phyloP scores from a whole-genome alignment of 2,329 filamentous ascomycete species.

The Xylaria multiplex region DNA sequence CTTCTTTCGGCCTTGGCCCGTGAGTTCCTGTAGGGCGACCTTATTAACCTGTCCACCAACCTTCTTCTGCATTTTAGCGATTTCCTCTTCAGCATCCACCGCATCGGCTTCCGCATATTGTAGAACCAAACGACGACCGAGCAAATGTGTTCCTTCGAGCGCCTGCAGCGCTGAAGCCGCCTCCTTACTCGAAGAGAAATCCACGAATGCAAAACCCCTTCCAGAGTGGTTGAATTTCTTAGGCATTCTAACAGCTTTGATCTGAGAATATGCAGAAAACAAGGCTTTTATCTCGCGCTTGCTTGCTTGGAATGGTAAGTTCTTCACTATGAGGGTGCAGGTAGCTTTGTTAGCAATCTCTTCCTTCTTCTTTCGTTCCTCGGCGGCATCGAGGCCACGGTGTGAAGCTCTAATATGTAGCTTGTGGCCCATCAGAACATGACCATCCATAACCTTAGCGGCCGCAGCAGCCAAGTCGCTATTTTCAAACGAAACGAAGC shows the following conservation, averaged over 20 bases:
- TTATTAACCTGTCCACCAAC: constrained; percentile 90
- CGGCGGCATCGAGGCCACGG: constrained; percentile 85
- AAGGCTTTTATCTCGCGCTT: constrained; percentile 91
- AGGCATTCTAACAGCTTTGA: constrained; percentile 91
- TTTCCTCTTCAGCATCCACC: constrained; percentile 93
- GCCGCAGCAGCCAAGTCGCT: constrained; percentile 83
- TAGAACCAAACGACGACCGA: constrained; percentile 88
- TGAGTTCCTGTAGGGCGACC: constrained; percentile 88
- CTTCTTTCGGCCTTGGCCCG: constrained; percentile 83
- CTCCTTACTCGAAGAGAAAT: constrained; percentile 91
- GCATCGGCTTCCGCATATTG: constrained; percentile 91
- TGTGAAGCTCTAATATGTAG: constrained; percentile 88
- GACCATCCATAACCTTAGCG: constrained; percentile 85
- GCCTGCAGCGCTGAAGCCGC: constrained; percentile 91
- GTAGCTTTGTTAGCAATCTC: constrained; percentile 85
- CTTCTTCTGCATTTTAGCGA: constrained; percentile 97
- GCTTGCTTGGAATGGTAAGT: constrained; percentile 92
- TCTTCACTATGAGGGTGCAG: constrained; percentile 94
- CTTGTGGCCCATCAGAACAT: constrained; percentile 86
- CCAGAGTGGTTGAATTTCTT: constrained; percentile 92
- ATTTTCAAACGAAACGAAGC: constrained; percentile 88
- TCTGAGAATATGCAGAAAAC: constrained; percentile 85
- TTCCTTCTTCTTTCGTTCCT: constrained; percentile 82
- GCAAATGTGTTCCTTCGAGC: constrained; percentile 89
- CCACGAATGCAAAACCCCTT: constrained; percentile 95